These are phyloP conservation scores for Ophiostoma fasciatum DNA, from an alignment of 2,329 filamentous ascomycete genomes.

Conservation along the genomic window DNA sequence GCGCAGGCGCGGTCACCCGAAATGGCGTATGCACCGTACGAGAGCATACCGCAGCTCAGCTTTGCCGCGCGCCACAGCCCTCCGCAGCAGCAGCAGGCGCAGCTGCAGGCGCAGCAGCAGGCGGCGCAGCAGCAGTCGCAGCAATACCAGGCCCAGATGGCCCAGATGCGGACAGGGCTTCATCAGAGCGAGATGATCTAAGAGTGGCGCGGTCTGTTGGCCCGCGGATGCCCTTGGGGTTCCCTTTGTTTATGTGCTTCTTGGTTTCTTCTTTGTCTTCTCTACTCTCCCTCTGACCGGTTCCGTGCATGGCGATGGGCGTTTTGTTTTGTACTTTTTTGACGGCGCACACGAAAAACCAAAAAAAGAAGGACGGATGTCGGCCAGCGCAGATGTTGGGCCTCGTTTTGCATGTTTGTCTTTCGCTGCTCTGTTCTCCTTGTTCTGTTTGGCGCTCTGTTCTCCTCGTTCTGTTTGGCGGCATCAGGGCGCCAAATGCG, in stretches of 20 bases:
- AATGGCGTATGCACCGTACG: slow-evolving; percentile 23
- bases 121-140: slow-evolving; percentile 14
- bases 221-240: neutral
- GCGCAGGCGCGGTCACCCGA: slow-evolving; percentile 24
- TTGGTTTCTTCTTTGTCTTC: neutral
- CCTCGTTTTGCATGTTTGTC: no score
- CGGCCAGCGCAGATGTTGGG: no score
- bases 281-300: slow-evolving; percentile 5
- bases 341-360: neutral
- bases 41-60: slow-evolving; percentile 24
- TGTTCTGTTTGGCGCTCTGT: neutral
- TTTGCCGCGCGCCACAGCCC: slow-evolving; percentile 19
- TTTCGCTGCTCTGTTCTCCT: neutral
- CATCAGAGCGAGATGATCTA: slow-evolving; percentile 42
- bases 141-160: slow-evolving; percentile 15
- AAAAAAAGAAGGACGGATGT: neutral
- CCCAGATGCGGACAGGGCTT: slow-evolving; percentile 33
- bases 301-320: slow-evolving; percentile 20
- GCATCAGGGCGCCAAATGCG: no score
- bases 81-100: slow-evolving; percentile 18
- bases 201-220: no score
- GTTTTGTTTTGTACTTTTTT: slow-evolving; percentile 16
- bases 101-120: slow-evolving; percentile 16
- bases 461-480: no score
- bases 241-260: neutral